Conservation (phyloP, 257 asterid genomes). For the Solanum habrochaites region DNA sequence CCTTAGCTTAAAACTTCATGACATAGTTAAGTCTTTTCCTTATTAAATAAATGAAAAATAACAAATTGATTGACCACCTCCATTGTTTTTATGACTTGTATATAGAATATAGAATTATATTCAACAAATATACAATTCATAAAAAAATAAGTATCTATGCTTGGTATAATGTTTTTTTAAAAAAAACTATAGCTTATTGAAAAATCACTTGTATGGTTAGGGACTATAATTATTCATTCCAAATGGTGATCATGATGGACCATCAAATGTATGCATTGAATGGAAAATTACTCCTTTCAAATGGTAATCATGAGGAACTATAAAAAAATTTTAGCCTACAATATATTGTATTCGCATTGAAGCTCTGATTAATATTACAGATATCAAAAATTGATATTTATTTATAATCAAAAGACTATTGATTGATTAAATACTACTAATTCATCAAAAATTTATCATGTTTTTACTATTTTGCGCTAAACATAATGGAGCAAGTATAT, state of each 20-base stretch:
- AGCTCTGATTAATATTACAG: neutral
- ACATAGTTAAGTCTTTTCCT: no score
- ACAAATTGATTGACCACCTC: neutral
- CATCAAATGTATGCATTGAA: neutral
- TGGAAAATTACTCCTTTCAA: neutral
- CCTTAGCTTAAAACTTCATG: rapidly evolving
- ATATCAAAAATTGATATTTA: neutral
- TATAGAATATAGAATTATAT: no score
- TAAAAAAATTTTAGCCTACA: no score
- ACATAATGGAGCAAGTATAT: no score
- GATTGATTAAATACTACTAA: neutral
- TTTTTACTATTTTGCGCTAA: neutral
- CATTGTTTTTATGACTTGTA: neutral
- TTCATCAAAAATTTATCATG: neutral
- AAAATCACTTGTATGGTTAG: no score
- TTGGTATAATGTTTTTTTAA: no score
- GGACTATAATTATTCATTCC: no score
- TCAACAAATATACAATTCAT: neutral
- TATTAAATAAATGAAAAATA: no score
- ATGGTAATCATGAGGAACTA: neutral
- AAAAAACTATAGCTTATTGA: neutral
- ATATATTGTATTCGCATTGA: no score
- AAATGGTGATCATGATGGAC: neutral
- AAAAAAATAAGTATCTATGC: no score
- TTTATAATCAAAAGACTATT: neutral